Percentiles rank a stretch among this genome's conserved stretches.
These are phyloP conservation scores for Tricholoma matsutake DNA, from an alignment of 768 basidiomycete genomes.

Conservation along the genomic window DNA sequence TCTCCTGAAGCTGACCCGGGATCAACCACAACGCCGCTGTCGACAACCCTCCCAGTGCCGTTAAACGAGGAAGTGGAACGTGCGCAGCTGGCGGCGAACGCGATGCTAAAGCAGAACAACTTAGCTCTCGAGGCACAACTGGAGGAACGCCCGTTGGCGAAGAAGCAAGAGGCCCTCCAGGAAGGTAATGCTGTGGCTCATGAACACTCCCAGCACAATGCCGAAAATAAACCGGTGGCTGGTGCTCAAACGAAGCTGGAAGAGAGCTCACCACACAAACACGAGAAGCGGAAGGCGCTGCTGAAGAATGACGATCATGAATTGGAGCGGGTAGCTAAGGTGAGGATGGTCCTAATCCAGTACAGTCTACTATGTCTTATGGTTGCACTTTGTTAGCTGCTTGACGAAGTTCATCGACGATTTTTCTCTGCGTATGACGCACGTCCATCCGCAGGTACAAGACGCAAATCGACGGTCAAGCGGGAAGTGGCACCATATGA, in stretches of 20 bases:
- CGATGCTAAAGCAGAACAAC: conserved; percentile 66
- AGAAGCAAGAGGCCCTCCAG: conserved; percentile 77
- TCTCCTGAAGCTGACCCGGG: not conserved
- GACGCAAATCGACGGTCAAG: conserved; percentile 28
- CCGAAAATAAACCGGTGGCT: conserved; percentile 14
- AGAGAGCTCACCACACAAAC: conserved; percentile 4
- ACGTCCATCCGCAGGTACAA: conserved; percentile 25
- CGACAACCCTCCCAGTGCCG: conserved; percentile 15
- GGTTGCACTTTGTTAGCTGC: conserved; percentile 50
- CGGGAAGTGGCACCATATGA: conserved; percentile 46
- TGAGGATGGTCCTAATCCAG: conserved; percentile 30
- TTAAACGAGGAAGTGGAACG: conserved; percentile 41
- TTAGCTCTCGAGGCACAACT: conserved; percentile 80
- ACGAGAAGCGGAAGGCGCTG: conserved; percentile 58
- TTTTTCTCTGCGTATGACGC: conserved; percentile 73
- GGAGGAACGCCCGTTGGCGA: conserved; percentile 83
- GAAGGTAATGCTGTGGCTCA: conserved; percentile 35
- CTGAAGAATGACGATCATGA: conserved; percentile 88
- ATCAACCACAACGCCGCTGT: conserved; percentile 13
- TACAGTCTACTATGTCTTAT: not conserved
- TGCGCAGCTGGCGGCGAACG: conserved; percentile 45
- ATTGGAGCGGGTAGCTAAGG: conserved; percentile 72
- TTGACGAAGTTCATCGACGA: conserved; percentile 71
- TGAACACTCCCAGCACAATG: conserved; percentile 18
- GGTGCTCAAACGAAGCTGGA: conserved; percentile 16